Base-by-base conservation (phyloP, 78 protist species). In the Protostelium mycophagum region DNA sequence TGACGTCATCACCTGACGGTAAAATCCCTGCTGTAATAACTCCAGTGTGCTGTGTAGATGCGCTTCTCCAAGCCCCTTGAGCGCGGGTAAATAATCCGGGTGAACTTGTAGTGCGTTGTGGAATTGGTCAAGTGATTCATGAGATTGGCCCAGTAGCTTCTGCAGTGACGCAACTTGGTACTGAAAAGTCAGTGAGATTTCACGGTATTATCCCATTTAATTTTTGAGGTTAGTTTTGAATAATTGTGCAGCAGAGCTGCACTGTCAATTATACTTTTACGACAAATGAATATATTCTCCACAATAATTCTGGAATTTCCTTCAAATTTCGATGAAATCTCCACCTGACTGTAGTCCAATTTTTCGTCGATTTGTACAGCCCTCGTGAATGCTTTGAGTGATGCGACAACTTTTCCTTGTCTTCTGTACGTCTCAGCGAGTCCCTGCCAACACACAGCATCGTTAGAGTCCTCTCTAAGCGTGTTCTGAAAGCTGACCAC, bases 351-450 rank as follows among this genome's bases (percentile, higher is more conserved):
- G 73, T 51, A 51, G 16, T 89, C 38, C 63, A 84, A 63, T 5
- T 28, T 1, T 31, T 35, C 38, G 28, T 90, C n/a, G 0, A 92
- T 85, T 28, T 89, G 86, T 25, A 90, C 91, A 0, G 94, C 94
- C 25, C 84, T 36, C 28, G 37, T 86, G 73, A 92, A 85, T 0
- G 94, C 86, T 63, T 92, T 92, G 0, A 92, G 83, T 0, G 94
- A 31, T 23, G 94, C 94, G 0, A 92, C 88, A 63, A 90, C 89
- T 35, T 92, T 92, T 35, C 87, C 87, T 86, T 92, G 94, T 31
- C 94, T 34, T 35, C 90, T 51, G 37, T 92, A 92, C 36, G 91
- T 88, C 51, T 92, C 94, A 29, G 91, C 94, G 0, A 92, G 38
- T 16, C 90, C 91, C 38, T 92, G 83, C 94, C 94, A 92, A 63